Evolutionary conservation across 164 flowering plant species (phyloP).

Genomic region (Umbilicus rupestris): DNA sequence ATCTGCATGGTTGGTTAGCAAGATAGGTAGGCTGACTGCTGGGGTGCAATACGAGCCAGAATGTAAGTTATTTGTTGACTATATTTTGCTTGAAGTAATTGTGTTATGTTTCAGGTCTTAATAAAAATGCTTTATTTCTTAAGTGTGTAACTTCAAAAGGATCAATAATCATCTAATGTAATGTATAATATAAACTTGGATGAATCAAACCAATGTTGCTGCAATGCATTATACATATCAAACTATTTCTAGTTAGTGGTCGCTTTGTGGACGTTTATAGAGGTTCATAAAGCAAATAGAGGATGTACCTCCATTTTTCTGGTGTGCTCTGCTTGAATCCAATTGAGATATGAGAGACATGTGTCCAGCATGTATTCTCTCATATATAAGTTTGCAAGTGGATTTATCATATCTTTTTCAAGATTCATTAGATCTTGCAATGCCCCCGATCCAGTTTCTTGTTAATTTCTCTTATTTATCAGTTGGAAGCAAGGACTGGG

Average conservation of each 20-base stretch:
- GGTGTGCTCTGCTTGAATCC: not conserved
- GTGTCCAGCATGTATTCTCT: not conserved
- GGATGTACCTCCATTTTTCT: not conserved
- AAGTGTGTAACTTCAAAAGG: not conserved
- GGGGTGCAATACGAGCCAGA: constrained; percentile 81
- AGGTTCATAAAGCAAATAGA: not conserved
- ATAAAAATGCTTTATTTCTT: not conserved
- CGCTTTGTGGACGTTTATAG: not conserved
- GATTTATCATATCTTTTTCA: not conserved
- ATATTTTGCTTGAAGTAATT: not conserved
- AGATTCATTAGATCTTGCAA: not conserved
- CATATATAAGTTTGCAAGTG: too few relatives aligned
- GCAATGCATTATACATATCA: not conserved
- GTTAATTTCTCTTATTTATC: constrained; percentile 1
- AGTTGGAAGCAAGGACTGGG: constrained; percentile 46
- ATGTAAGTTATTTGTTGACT: constrained; percentile 32
- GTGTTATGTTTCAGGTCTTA: not conserved
- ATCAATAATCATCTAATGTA: not conserved
- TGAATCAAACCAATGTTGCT: not conserved
- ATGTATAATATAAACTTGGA: not conserved
- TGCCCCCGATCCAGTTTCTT: not conserved
- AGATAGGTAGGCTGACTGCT: constrained; percentile 74
- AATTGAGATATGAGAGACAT: not conserved
- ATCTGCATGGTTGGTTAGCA: constrained; percentile 81
- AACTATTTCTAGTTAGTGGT: not conserved